Base-by-base conservation (phyloP, 129 eudicot genomes). In the Flaveria bidentis region DNA sequence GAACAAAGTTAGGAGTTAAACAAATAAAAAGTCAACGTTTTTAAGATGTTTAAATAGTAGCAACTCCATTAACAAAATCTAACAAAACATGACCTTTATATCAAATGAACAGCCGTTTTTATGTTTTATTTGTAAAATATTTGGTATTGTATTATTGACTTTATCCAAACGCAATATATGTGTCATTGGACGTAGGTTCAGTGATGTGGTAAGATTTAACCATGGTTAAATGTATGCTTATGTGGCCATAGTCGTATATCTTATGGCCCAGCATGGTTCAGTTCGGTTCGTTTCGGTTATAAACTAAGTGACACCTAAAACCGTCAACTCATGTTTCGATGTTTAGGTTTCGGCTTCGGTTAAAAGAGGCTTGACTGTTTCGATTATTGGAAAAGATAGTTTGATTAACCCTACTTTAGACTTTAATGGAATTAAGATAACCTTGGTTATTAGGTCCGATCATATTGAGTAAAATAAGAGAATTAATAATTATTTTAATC, bases 211-310 rank as follows among this genome's bases (percentile, higher is more conserved):
- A 55, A 55, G 28, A 8, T 23, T 57, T 57, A 22, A 57, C 64
- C 64, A 57, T 58, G 65, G 65, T 58, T 58, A 49, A 58, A 23
- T 58, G 65, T 3, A 58, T 58, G 36, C 20, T 58, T 58, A 12
- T 11, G 15, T 2, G 64, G 64, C n/a, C 28, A 57, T 57, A 7
- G 10, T 17, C 28, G 9, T 2, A 6, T 18, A 55, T 9, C 9
- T 20, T 36, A 36, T 36, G 7, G 14, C 13, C 13, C 14, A 45
- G 11, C 8, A 45, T 45, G 50, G 0, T 9, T 45, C 3, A 0
- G 50, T 45, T 44, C 9, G 36, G 36, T 0, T 30, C 36, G 36
- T 5, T 2, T 30, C 5, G 5, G 36, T 30, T 28, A 30, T 30
- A 30, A 30, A 30, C 36, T 30, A 30, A 30, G 36, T 30, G 5